Evolutionary conservation across 805 yeast species (phyloP).

Genomic region (Candida endomychidarum): DNA sequence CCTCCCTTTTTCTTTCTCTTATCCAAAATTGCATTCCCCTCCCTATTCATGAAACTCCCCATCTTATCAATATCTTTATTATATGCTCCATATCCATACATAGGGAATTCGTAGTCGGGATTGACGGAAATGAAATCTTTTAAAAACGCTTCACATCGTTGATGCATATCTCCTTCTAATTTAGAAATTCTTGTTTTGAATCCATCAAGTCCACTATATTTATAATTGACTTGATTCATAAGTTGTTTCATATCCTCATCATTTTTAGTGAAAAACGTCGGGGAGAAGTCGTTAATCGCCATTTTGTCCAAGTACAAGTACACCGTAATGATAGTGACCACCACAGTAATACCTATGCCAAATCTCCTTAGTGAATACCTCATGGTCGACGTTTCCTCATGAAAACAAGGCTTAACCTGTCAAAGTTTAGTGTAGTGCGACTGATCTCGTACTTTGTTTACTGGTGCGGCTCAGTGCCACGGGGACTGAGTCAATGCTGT

Average conservation of each 20-base stretch:
- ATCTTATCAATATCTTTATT: conserved; percentile 18
- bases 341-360: background rate
- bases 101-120: conserved; percentile 26
- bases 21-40: background rate
- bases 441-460: no score
- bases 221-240: conserved; percentile 27
- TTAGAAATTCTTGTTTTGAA: conserved; percentile 13
- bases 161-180: conserved; percentile 17
- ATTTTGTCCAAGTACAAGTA: background rate
- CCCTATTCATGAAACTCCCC: conserved; percentile 11
- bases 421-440: background rate
- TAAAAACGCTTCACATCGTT: conserved; percentile 28
- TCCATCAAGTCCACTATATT: conserved; percentile 20
- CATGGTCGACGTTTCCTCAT: conserved; percentile 11
- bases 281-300: conserved; percentile 2
- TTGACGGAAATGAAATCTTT: conserved; percentile 16
- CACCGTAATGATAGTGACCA: background rate
- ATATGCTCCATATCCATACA: conserved; percentile 9
- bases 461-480: no score
- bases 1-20: conserved; percentile 5
- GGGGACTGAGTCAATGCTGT: no score
- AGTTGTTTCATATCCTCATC: conserved; percentile 16
- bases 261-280: conserved; percentile 12
- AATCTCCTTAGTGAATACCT: conserved; percentile 14
- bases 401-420: conserved; percentile 6